Percentiles rank a stretch among this genome's conserved stretches.
Evolutionary conservation across 78 protist genomes (phyloP).

Genomic region (Diacronema lutheri): DNA sequence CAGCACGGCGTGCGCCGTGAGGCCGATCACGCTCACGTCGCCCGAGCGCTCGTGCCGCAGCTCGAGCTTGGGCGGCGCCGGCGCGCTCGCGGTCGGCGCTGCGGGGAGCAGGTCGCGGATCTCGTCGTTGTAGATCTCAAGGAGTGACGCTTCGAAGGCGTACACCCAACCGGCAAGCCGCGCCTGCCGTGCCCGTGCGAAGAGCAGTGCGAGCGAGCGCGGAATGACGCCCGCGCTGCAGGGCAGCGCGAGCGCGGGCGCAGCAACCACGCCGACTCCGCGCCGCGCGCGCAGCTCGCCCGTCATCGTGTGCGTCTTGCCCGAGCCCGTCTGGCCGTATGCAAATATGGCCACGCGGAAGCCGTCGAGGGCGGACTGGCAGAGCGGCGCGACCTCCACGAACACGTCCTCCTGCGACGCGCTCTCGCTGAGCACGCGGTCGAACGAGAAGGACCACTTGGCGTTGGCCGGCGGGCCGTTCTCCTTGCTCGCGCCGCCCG

Average conservation of each 20-base stretch:
- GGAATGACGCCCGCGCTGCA: slow-evolving; percentile 42
- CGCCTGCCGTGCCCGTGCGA: not conserved
- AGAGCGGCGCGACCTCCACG: not conserved
- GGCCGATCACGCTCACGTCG: not conserved
- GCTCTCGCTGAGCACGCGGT: not conserved
- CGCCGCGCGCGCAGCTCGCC: not conserved
- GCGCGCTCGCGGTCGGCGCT: not conserved
- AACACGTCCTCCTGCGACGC: not conserved
- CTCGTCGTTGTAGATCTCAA: slow-evolving; percentile 40
- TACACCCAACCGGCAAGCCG: not conserved
- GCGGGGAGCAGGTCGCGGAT: slow-evolving; percentile 20
- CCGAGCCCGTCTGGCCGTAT: slow-evolving; percentile 23
- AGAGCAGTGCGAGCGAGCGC: slow-evolving; percentile 20
- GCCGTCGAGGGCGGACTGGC: slow-evolving; percentile 22
- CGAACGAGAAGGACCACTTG: not conserved
- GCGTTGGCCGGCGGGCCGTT: too few relatives aligned
- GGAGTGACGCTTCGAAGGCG: slow-evolving; percentile 20
- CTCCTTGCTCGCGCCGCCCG: too few relatives aligned
- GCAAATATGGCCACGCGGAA: not conserved
- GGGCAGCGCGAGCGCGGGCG: not conserved
- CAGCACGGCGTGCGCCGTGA: not conserved
- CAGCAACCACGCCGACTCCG: not conserved
- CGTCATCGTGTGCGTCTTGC: not conserved
- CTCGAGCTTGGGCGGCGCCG: not conserved
- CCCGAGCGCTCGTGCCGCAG: not conserved